Base-by-base conservation (phyloP, 1,284 basidiomycete genomes). In the Austroboletus novae-zelandiae region DNA sequence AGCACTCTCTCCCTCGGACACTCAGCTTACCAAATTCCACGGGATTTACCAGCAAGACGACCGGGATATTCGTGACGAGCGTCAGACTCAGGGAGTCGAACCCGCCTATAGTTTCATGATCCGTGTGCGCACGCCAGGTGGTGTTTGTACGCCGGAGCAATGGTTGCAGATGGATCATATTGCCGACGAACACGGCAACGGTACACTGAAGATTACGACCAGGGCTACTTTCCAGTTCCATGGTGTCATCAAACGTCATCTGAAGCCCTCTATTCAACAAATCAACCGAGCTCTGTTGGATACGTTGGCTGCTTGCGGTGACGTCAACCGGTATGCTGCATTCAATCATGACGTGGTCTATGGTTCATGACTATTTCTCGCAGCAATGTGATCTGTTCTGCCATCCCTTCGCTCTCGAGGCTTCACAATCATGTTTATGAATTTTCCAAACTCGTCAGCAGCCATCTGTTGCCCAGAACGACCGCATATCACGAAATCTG, bases 221-320 rank as follows among this genome's bases (percentile, higher is more conserved):
- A 80, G 96, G 55, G 87, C 95, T 73, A 99, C 97, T n/a, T 98
- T 98, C 86, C 96, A 99, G 75, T 99, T 98, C 81, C 96, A 99
- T 72, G 96, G 96, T 55, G 89, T 99, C 60, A 89, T 99, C 76
- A 99, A 99, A 80, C 81, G 82, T 58, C 92, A 99, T 70, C 74
- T 99, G 69, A 99, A 99, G 76, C 85, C 89, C 37, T 91, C 94
- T 18, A 98, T 99, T 67, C 94, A 97, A 74, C 92, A 88, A 51
- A 98, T 99, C 71, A 99, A 99, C 75, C 81, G 87, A 53, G 86
- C 81, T 30, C 69, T 98, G 61, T 78, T 99, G 54, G 97, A 99
- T 73, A 99, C 97, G 5, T 85, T 99, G 55, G 96, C 96, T 43
- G 96, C 97, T 27, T 99, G 97, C 64, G 97, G 96, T 68, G 96